phyloP scores from a whole-genome alignment of 352 stramenopile species.

The Globisporangium cylindrosporum region DNA sequence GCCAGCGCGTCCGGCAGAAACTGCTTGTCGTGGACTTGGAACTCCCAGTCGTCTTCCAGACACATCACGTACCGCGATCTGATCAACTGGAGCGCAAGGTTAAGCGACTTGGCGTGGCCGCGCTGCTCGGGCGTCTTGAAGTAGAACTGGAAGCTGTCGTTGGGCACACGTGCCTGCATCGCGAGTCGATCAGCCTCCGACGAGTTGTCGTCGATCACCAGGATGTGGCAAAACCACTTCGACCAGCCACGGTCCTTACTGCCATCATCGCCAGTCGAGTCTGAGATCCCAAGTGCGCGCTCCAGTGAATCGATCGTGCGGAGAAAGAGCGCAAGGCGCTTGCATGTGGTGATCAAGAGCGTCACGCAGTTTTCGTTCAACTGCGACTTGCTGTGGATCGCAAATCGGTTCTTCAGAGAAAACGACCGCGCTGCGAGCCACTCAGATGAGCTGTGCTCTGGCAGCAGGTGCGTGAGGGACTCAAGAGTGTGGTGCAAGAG shows the following conservation, averaged over 20 bases:
- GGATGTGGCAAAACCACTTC: slow-evolving; percentile 34
- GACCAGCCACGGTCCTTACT: neutral
- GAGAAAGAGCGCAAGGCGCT: slow-evolving; percentile 44
- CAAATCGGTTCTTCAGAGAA: neutral
- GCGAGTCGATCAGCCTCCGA: slow-evolving; percentile 26
- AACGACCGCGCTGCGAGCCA: slow-evolving; percentile 28
- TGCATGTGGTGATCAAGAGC: slow-evolving; percentile 60
- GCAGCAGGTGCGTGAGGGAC: slow-evolving; percentile 1
- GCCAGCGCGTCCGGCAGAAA: slow-evolving; percentile 24
- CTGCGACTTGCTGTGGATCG: neutral
- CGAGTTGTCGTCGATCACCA: slow-evolving; percentile 61
- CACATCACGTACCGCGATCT: slow-evolving; percentile 48
- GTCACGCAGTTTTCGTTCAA: slow-evolving; percentile 26
- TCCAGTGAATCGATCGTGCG: slow-evolving; percentile 29
- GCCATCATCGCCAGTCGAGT: neutral
- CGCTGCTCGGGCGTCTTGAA: slow-evolving; percentile 27
- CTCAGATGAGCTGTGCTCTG: slow-evolving; percentile 12
- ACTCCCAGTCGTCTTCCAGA: slow-evolving; percentile 65
- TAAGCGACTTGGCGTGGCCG: slow-evolving; percentile 55
- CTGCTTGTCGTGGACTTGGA: neutral
- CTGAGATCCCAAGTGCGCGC: slow-evolving; percentile 14
- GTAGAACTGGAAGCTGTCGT: slow-evolving; percentile 28
- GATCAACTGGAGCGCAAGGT: slow-evolving; percentile 30
- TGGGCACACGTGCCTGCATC: slow-evolving; percentile 36
- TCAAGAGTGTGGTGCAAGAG: neutral